Base-by-base conservation (phyloP, 1,284 basidiomycete species). In the Amylostereum chailletii region DNA sequence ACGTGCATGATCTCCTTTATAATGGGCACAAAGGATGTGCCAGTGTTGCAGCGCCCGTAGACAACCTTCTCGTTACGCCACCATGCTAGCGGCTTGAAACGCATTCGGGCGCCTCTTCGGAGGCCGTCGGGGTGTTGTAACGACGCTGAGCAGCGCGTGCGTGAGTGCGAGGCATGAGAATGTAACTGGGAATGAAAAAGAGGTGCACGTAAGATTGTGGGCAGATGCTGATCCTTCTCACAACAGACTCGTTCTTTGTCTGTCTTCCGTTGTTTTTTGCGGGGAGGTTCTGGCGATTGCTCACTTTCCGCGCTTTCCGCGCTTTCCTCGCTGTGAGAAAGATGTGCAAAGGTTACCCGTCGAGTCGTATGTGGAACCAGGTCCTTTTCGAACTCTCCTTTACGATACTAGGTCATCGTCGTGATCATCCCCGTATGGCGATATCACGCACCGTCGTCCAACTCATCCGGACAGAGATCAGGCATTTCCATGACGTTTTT, bases 11-110 rank as follows among this genome's bases (percentile, higher is more conserved):
- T 86, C 56, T 88, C 87, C 57, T 82, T 83, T 62, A 95, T 89
- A 39, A 83, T 82, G 1, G 94, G 83, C 6, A 88, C 81, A n/a
- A 79, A 70, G 10, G 79, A 69, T 11, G 70, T 63, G 4, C 78
- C 81, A 30, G 70, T 60, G 53, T 76, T 70, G 48, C 74, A 69
- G 11, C 81, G 75, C 3, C 81, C 82, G 58, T 93, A 97, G 5
- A 94, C 82, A 30, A 92, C 78, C 53, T 83, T 86, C 65, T 99
- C 95, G 55, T 83, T 82, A n/a, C 91, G 80, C 96, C 96, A 99
- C 70, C 77, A 96, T 39, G 92, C 87, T 31, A 99, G 72, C 1
- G 95, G 96, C 44, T 71, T 70, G 58, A 83, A 84, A 10, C 83
- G 81, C 48, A 78, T 72, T 26, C 94, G 83, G 45, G 72, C 74